Conservation (phyloP, 129 eudicot genomes). For the Lonicera japonica region DNA sequence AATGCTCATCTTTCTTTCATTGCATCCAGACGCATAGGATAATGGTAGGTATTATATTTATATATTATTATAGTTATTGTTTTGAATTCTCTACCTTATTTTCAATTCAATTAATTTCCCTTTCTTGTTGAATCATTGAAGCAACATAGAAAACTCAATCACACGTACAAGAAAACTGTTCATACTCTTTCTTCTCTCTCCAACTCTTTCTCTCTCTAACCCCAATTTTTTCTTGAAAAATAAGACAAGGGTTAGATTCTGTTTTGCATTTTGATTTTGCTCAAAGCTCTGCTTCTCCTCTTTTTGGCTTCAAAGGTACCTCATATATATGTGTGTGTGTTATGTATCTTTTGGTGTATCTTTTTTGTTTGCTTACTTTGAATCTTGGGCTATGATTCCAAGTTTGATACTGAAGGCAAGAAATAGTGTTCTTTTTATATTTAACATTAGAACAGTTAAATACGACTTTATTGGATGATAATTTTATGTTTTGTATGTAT, state of each 20-base stretch:
- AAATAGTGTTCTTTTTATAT: neutral
- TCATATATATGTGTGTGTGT: neutral
- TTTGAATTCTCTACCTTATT: neutral
- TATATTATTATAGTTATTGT: no score
- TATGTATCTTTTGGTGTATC: neutral
- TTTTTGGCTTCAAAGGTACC: conserved; percentile 8
- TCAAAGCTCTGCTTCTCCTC: neutral
- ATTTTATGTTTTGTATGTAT: neutral
- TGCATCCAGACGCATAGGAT: neutral
- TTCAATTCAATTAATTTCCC: neutral
- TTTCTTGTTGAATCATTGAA: neutral
- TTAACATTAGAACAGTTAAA: no score
- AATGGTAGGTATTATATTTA: neutral
- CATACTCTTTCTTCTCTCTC: neutral
- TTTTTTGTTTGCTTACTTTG: neutral
- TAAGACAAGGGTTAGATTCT: conserved; percentile 2
- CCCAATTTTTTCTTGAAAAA: neutral
- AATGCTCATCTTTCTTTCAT: neutral
- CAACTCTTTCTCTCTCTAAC: conserved; percentile 1
- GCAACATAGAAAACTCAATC: neutral
- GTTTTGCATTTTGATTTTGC: neutral
- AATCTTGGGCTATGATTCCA: conserved; percentile 16
- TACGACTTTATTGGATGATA: neutral
- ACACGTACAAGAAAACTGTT: conserved; percentile 12
- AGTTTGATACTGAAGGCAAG: conserved; percentile 8